Percentiles rank a stretch among this genome's conserved stretches.
Evolutionary conservation across 2,329 filamentous ascomycete species (phyloP).

Genomic region (Aspergillus fijiensis): DNA sequence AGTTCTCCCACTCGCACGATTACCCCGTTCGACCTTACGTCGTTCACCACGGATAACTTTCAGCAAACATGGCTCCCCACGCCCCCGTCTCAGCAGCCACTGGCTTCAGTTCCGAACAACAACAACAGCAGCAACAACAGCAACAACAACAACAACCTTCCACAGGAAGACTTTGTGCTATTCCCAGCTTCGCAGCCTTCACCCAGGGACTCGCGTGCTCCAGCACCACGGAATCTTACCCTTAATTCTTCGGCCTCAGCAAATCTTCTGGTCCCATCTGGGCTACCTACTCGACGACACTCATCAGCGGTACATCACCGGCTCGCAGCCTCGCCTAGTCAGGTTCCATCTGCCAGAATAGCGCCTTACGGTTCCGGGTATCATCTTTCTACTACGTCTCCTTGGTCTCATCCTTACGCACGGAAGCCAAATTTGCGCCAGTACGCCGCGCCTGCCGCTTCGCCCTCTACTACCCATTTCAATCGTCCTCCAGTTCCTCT

Average conservation of each 20-base stretch:
- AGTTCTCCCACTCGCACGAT: conserved; percentile 40
- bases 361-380: conserved; percentile 40
- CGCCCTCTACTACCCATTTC: conserved; percentile 35
- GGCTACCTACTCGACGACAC: conserved; percentile 36
- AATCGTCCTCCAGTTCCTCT: conserved; percentile 43
- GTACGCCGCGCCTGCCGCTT: conserved; percentile 41
- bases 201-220: conserved; percentile 35
- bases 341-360: conserved; percentile 43
- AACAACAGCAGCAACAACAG: conserved; percentile 30
- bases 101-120: conserved; percentile 34
- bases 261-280: conserved; percentile 34
- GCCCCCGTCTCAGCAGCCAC: conserved; percentile 44
- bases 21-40: conserved; percentile 44
- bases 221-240: conserved; percentile 37
- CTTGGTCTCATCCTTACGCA: conserved; percentile 37
- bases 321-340: conserved; percentile 36
- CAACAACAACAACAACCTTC: conserved; percentile 34
- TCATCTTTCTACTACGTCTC: conserved; percentile 37
- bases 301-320: conserved; percentile 38
- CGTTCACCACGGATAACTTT: conserved; percentile 51
- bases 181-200: conserved; percentile 39
- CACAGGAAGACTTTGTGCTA: conserved; percentile 48
- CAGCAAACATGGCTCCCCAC: conserved; percentile 50
- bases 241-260: conserved; percentile 37
- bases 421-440: conserved; percentile 32